Percentiles rank a stretch among this genome's conserved stretches.
Conservation (phyloP, 2,329 filamentous ascomycete species). For the Xylaria arbuscula region DNA sequence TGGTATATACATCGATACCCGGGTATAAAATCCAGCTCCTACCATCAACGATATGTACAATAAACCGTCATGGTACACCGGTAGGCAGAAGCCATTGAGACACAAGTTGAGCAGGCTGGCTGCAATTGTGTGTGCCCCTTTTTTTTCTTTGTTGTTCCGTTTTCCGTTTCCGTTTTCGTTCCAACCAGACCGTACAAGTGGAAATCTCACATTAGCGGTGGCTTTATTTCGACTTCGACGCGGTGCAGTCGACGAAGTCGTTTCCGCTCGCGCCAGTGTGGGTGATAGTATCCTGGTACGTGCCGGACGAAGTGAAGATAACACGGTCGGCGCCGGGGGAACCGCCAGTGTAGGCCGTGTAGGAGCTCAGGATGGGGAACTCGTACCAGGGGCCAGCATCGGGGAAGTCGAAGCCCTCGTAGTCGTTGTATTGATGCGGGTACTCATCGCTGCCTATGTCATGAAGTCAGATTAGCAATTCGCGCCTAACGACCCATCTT, state of each 20-base stretch:
- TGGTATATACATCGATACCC: constrained; percentile 20
- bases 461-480: not conserved
- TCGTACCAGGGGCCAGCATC: constrained; percentile 56
- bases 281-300: constrained; percentile 70
- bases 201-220: not conserved
- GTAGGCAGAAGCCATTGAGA: not conserved
- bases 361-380: constrained; percentile 55
- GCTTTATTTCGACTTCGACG: not conserved
- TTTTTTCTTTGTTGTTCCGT: not conserved
- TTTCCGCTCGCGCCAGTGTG: constrained; percentile 69
- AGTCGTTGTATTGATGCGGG: constrained; percentile 58
- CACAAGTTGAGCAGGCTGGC: not conserved
- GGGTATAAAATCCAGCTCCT: constrained; percentile 19
- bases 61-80: constrained; percentile 11
- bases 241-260: constrained; percentile 68
- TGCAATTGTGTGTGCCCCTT: not conserved
- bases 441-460: constrained; percentile 51
- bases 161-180: not conserved
- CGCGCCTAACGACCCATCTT: not conserved
- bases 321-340: constrained; percentile 37
- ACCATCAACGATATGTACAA: constrained; percentile 19
- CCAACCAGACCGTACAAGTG: not conserved
- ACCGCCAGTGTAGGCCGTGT: constrained; percentile 57
- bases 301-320: constrained; percentile 32
- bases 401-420: constrained; percentile 57